Base-by-base conservation (phyloP, 768 basidiomycete species). In the Russula lepida region DNA sequence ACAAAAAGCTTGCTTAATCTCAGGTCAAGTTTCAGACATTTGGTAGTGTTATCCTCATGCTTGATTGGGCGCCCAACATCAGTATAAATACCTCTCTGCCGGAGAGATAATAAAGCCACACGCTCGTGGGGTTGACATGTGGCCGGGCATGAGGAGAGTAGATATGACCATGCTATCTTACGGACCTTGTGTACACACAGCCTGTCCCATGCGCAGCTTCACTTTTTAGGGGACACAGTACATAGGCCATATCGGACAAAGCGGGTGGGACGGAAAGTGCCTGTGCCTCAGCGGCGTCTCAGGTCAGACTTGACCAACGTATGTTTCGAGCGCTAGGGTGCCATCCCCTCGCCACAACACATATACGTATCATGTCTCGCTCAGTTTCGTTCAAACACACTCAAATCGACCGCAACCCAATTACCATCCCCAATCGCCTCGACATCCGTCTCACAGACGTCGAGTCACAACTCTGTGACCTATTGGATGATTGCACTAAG, bases 401-500 rank as follows among this genome's bases (percentile, higher is more conserved):
- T 35, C 39, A 48, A 37, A 64, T 71, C 33, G 32, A 62, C 5
- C 73, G 71, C 54, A 33, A 58, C 3, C 70, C 72, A 48, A 69
- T 76, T 25, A 64, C 66, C 35, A 69, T 74, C 21, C 69, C 69
- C 7, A 58, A 73, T 32, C 73, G 66, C 55, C 63, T 71, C 58
- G 67, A 70, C 9, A 76, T 95, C 66, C 66, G 76, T 27, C 77
- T 95, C 55, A 88, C 85, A 1, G 79, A 83, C 0, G 75, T 76
- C 3, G 95, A 98, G 74, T 75, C 79, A 58, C 74, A 74, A 32
- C 77, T 98, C 46, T 93, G 90, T 73, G 70, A 75, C 3, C 78
- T 95, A n/a, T 79, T 98, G 56, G 85, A 95, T 69, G 84, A 86
- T 60, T 97, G 89, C 70, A 82, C 86, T 6, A 73, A 71, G 15